phyloP scores from a whole-genome alignment of 139 green algal genomes.

The Asterochloris sp. region DNA sequence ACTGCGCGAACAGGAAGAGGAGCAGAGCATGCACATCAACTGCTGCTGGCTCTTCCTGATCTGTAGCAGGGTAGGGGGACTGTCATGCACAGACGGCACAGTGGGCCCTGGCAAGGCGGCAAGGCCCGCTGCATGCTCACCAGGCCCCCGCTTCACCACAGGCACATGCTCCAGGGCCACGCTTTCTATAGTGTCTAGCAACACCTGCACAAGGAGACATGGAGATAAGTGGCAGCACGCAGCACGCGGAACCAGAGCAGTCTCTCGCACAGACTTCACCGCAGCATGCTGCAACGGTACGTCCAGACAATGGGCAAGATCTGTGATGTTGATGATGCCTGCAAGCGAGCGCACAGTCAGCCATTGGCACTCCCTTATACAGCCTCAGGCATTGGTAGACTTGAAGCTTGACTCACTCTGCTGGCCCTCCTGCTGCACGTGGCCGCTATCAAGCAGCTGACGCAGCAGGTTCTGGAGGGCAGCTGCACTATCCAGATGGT shows the following conservation, averaged over 20 bases:
- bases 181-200: constrained; percentile 24
- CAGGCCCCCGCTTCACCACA: background rate
- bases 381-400: too few relatives aligned
- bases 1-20: constrained; percentile 67
- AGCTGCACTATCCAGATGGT: constrained; percentile 25
- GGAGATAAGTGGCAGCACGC: too few relatives aligned
- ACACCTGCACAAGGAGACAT: constrained; percentile 6
- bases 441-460: constrained; percentile 17
- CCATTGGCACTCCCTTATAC: background rate
- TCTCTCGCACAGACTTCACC: constrained; percentile 2
- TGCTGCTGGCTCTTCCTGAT: constrained; percentile 1
- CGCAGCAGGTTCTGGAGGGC: constrained; percentile 20
- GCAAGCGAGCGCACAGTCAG: background rate
- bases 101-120: background rate
- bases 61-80: background rate
- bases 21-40: constrained; percentile 59
- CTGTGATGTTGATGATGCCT: constrained; percentile 14
- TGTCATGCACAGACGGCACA: background rate
- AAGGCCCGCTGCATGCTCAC: background rate
- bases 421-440: background rate
- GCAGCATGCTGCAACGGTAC: constrained; percentile 20
- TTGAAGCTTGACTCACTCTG: background rate
- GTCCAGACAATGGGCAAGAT: constrained; percentile 18
- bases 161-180: background rate
- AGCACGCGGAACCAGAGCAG: background rate